Base-by-base conservation (phyloP, 2,329 filamentous ascomycete species). In the Penicillium griseofulvum region DNA sequence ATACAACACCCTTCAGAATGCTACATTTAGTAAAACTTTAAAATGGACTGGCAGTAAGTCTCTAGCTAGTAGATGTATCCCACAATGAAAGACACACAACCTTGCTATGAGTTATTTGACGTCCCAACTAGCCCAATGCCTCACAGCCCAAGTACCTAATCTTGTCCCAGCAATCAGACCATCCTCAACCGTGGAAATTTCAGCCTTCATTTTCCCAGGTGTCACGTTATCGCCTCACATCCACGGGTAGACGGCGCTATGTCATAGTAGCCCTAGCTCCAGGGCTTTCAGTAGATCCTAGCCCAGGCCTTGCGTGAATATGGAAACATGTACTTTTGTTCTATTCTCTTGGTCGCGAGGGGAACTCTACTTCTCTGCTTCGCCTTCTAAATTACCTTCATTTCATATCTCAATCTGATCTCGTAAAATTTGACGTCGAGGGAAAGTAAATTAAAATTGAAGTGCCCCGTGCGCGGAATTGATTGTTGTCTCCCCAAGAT, bases 271-370 rank as follows among this genome's bases (percentile, higher is more conserved):
- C 22, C 22, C 22, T 22, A 22, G 29, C 28, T 11, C 17, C 31
- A 26, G n/a, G 33, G 5, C 19, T 8, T n/a, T n/a, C n/a, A 29
- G 28, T 26, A 47, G 1, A 17, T 42, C 28, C 34, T 10, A 47
- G 9, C 16, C 37, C 34, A 28, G 49, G 14, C 12, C 24, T 16
- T 29, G 24, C n/a, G 17, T 29, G 3, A 16, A 2, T 26, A 8
- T 52, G 34, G 36, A 34, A 52, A 34, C 33, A 48, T 28, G 36
- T 33, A 52, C 50, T 39, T 52, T 46, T 29, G 41, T 26, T 4
- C 2, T 43, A n/a, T 43, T 14, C 12, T 29, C 28, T 29, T n/a
- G 16, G 39, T 10, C 8, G 39, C 9, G 28, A 16, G 39, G 26
- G 9, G 16, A 42, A 44, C n/a, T 19, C 6, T 31, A 11, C 26